These are phyloP conservation scores for Mortierella sp. DNA, from an alignment of 371 early-diverging fungal genomes.

Conservation along the genomic window DNA sequence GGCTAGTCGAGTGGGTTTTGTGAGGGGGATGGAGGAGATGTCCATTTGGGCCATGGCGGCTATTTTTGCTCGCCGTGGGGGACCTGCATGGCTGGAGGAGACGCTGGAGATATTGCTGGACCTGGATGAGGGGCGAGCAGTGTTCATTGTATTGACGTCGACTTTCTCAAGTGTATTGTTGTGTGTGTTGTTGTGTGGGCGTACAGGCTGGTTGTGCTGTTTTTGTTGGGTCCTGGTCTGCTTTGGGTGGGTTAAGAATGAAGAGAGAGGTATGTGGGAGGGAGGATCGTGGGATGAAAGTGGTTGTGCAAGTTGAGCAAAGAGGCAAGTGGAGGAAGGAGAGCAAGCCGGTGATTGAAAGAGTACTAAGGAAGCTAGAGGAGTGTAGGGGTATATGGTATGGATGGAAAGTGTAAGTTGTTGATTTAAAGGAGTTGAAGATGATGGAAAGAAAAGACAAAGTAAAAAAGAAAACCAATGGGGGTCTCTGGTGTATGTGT, in stretches of 20 bases:
- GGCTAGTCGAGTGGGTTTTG: constrained; percentile 10
- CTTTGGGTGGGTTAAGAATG: neutral
- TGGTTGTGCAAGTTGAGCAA: neutral
- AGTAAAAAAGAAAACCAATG: neutral
- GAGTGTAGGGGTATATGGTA: constrained; percentile 2
- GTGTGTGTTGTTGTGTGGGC: neutral
- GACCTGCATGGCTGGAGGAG: constrained; percentile 14
- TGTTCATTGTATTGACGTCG: constrained; percentile 29
- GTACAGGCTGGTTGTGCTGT: neutral
- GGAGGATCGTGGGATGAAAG: constrained; percentile 5
- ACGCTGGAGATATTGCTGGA: constrained; percentile 17
- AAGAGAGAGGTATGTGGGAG: neutral
- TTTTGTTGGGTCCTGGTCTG: neutral
- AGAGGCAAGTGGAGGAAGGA: neutral
- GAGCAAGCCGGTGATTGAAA: neutral
- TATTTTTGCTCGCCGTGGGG: constrained; percentile 43
- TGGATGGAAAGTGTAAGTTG: neutral
- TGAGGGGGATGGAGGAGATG: constrained; percentile 30
- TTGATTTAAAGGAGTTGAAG: neutral
- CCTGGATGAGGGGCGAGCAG: constrained; percentile 42
- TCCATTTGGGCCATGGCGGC: constrained; percentile 41
- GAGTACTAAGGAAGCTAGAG: neutral
- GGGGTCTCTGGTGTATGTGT: neutral
- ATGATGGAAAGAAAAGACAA: neutral
- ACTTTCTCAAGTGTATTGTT: too few species aligned